These are phyloP conservation scores for Spergularia marina DNA, from an alignment of 148 eudicot genomes.

Conservation along the genomic window DNA sequence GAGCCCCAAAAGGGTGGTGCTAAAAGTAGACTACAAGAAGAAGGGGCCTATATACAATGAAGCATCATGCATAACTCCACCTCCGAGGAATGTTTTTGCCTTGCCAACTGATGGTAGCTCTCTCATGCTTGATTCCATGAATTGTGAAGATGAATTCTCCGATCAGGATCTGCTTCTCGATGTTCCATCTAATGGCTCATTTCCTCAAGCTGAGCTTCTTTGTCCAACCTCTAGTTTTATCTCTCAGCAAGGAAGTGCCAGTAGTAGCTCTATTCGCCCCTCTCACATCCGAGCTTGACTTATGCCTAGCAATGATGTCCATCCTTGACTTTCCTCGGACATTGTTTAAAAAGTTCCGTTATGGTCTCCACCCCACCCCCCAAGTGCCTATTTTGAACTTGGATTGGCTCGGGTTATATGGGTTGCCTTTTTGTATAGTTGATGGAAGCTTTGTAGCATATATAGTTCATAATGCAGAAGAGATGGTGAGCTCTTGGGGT, in stretches of 20 bases:
- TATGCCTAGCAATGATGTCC: constrained; percentile 11
- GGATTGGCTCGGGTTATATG: constrained; percentile 26
- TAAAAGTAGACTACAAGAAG: constrained; percentile 39
- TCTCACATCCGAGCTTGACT: constrained; percentile 41
- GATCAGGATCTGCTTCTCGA: constrained; percentile 85
- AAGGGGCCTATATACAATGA: constrained; percentile 48
- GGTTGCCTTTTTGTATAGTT: constrained; percentile 51
- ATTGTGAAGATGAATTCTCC: constrained; percentile 48
- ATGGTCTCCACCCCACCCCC: constrained; percentile 18
- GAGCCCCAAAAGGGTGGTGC: constrained; percentile 44
- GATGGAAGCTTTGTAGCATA: constrained; percentile 38
- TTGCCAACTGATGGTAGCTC: constrained; percentile 46
- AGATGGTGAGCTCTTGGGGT: constrained; percentile 29
- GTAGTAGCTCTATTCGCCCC: constrained; percentile 58
- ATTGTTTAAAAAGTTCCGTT: constrained; percentile 26
- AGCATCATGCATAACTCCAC: constrained; percentile 47
- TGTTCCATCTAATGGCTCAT: constrained; percentile 73
- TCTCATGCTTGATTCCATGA: constrained; percentile 52
- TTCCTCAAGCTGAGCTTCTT: constrained; percentile 91
- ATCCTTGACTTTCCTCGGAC: constrained; percentile 28
- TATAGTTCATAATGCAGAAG: constrained; percentile 31
- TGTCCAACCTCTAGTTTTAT: constrained; percentile 48
- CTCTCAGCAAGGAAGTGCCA: constrained; percentile 57
- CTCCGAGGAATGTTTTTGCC: constrained; percentile 46
- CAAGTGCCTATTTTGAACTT: constrained; percentile 37